A percentile compares a stretch with the other conserved stretches of the same genome.
Evolutionary conservation across 2,329 filamentous ascomycete species (phyloP).

Genomic region (Paecilomyces variotii): DNA sequence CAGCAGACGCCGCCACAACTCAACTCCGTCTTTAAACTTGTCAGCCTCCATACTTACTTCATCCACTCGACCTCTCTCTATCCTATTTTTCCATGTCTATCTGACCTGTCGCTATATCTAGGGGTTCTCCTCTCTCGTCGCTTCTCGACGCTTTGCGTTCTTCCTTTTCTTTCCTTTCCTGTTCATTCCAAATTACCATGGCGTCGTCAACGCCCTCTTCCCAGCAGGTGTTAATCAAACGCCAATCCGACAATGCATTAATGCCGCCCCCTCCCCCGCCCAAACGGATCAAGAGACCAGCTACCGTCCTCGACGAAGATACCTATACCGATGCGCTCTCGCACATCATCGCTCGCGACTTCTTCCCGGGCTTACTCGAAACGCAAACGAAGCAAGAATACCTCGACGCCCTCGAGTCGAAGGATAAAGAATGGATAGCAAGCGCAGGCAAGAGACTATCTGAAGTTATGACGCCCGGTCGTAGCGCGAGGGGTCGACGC

Average conservation of each 20-base stretch:
- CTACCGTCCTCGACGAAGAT: slow-evolving; percentile 85
- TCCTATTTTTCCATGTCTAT: slow-evolving; percentile 1
- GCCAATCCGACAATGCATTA: slow-evolving; percentile 44
- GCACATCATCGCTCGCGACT: slow-evolving; percentile 91
- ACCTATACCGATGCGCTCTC: slow-evolving; percentile 84
- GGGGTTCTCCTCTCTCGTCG: slow-evolving; percentile 4
- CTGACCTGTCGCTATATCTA: slow-evolving; percentile 4
- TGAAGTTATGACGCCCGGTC: slow-evolving; percentile 74
- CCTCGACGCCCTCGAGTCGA: slow-evolving; percentile 79
- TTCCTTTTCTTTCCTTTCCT: not conserved
- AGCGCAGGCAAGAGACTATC: slow-evolving; percentile 65
- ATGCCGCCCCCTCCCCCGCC: slow-evolving; percentile 82
- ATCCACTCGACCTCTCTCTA: not conserved
- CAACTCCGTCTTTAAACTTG: not conserved
- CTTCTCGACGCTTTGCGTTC: not conserved
- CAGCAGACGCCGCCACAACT: not conserved
- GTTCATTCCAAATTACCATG: slow-evolving; percentile 12
- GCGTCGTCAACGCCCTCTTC: slow-evolving; percentile 15
- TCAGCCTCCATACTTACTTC: too few species aligned
- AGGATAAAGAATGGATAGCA: slow-evolving; percentile 76
- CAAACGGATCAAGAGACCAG: slow-evolving; percentile 87
- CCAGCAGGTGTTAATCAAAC: slow-evolving; percentile 28
- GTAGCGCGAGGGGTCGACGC: slow-evolving; percentile 33
- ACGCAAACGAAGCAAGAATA: slow-evolving; percentile 86
- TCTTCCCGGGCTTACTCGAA: slow-evolving; percentile 86